Base-by-base conservation (phyloP, 805 yeast genomes). In the Naumovozyma castellii region DNA sequence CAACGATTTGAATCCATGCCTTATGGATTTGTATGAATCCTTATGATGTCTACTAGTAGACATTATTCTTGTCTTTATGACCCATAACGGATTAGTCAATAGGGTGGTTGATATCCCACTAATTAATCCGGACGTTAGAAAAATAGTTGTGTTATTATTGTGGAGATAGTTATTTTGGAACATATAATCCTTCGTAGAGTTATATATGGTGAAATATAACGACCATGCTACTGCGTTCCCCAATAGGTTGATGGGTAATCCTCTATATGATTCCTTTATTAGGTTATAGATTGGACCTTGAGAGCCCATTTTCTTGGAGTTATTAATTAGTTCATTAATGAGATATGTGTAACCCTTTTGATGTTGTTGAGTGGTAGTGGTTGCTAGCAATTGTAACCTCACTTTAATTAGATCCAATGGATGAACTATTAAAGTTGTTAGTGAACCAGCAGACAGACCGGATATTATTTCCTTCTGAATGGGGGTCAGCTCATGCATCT, bases 61-160 rank as follows among this genome's bases (percentile, higher is more conserved):
- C 51, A 88, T 69, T 48, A 90, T 80, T 45, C 97, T 69, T 0
- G 98, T 92, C 60, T 92, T 92, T 15, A 92, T 59, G 1, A 92
- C 95, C 98, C 98, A 90, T 9, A 90, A 73, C 1, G 98, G 98
- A 55, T 87, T 92, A 1, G 98, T 88, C 13, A 84, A 32, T 0
- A 85, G 40, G 1, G 94, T 73, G 0, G 96, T 85, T 4, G 78
- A 52, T 32, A 78, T 53, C 0, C 98, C 98, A 0, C 97, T 87
- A 2, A 69, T 46, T 36, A 77, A 71, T 2, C 87, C 83, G 36
- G 80, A 63, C 3, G 63, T 39, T 20, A 80, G 50, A 57, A 76
- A 76, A 44, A 71, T 67, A 40, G 62, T 57, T 5, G 77, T 62
- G 5, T 28, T 20, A 16, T 32, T 34, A 12, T 29, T 12, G 10